Percentiles rank a stretch among this genome's conserved stretches.
These are phyloP conservation scores for Clitopilus passeckerianus DNA, from an alignment of 768 basidiomycete species.

Conservation along the genomic window DNA sequence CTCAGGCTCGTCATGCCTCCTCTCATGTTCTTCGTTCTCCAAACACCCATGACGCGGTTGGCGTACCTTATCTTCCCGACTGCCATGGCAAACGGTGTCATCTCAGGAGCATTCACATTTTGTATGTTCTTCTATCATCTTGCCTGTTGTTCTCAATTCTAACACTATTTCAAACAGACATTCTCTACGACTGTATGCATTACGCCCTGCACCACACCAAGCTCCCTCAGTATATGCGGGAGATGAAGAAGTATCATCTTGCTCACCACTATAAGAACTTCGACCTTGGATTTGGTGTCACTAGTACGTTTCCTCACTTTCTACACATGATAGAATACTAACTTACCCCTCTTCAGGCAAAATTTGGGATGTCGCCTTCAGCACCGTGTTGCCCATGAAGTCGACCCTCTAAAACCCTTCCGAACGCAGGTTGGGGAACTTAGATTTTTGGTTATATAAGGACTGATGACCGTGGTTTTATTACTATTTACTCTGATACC, in stretches of 20 bases:
- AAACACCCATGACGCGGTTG: constrained; percentile 83
- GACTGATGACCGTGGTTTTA: neutral
- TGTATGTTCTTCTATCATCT: constrained; percentile 39
- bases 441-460: neutral
- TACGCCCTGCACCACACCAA: constrained; percentile 90
- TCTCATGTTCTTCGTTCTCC: constrained; percentile 66
- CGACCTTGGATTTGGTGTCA: constrained; percentile 95
- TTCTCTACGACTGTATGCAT: constrained; percentile 88
- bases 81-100: constrained; percentile 86
- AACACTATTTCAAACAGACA: constrained; percentile 37
- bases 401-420: neutral
- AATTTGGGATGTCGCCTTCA: constrained; percentile 92
- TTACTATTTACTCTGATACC: neutral
- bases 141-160: constrained; percentile 1
- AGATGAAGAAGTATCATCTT: constrained; percentile 97
- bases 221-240: constrained; percentile 79
- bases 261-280: constrained; percentile 99
- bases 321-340: neutral
- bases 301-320: constrained; percentile 47
- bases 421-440: neutral
- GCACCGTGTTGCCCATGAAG: constrained; percentile 53
- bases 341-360: constrained; percentile 48
- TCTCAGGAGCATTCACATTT: constrained; percentile 76
- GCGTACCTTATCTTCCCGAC: constrained; percentile 79
- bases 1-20: constrained; percentile 98